Evolutionary conservation across 2,329 filamentous ascomycete species (phyloP).

Genomic region (Fusarium sp.): DNA sequence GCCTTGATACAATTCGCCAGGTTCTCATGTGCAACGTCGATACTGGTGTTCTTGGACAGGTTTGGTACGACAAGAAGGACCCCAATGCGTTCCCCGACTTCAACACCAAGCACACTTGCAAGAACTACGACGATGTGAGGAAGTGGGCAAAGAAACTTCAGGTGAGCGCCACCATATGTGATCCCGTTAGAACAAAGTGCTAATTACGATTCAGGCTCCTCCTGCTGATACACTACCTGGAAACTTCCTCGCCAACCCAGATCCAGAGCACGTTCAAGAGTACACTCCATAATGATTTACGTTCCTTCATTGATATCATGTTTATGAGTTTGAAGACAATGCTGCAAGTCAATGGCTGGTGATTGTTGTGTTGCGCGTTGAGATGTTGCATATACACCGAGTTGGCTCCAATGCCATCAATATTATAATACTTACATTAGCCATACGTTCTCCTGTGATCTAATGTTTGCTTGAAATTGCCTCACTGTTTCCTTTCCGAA

Average conservation of each 20-base stretch:
- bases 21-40: slow-evolving; percentile 74
- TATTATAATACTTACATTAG: not conserved
- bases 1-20: slow-evolving; percentile 72
- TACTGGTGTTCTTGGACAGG: slow-evolving; percentile 70
- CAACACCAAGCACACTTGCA: slow-evolving; percentile 70
- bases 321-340: not conserved
- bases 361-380: not conserved
- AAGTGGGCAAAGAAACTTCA: slow-evolving; percentile 68
- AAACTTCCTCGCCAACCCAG: slow-evolving; percentile 32
- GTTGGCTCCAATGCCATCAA: not conserved
- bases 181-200: not conserved
- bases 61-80: slow-evolving; percentile 65
- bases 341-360: not conserved
- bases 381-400: not conserved
- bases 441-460: not conserved
- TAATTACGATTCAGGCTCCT: slow-evolving; percentile 38
- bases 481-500: rapidly evolving
- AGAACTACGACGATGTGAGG: slow-evolving; percentile 67
- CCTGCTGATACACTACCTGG: slow-evolving; percentile 30
- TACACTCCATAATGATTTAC: slow-evolving; percentile 31
- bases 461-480: rapidly evolving
- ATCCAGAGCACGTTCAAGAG: slow-evolving; percentile 22
- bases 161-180: slow-evolving; percentile 39
- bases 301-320: rapidly evolving
- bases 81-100: slow-evolving; percentile 71